Base-by-base conservation (phyloP, 2,329 filamentous ascomycete species). In the Biscogniauxia mediterranea region DNA sequence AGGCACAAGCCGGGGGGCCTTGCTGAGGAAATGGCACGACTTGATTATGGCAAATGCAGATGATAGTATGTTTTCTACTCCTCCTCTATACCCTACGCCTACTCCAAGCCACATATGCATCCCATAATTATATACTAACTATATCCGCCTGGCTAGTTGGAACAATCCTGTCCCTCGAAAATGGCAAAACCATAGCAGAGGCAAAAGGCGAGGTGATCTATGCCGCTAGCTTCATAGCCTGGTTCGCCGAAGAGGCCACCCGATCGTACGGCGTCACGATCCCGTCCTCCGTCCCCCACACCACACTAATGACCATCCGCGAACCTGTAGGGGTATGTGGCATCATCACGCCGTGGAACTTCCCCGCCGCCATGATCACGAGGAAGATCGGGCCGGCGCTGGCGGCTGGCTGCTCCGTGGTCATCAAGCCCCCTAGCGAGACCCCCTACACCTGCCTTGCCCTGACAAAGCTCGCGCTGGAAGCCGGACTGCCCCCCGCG, bases 331-430 rank as follows among this genome's bases (percentile, higher is more conserved):
- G 88, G 60, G 87, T 90, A 1, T 86, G 83, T 66, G 88, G 85
- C 49, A 74, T 90, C 50, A 88, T 90, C 65, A 89, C 86, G 13
- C 88, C 88, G 7, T 83, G 86, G 86, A 89, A 89, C 74, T 90
- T 89, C 68, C 83, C 83, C 11, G 77, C 79, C 17, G 82, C 81
- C 32, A 85, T 85, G 82, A 77, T 83, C 46, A 78, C 78, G 2
- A 63, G 77, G 56, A 56, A 56, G 32, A 51, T 57, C 46, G 55
- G n/a, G 46, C n/a, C 51, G 5, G 55, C 55, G 21, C 51, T 57
- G 2, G 55, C 55, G 13, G 49, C 55, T 13, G 19, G 21, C 77
- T 77, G 75, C 59, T 75, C 75, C 0, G 72, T 76, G 26, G 73
- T 78, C 19, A 67, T 74, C 49, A 78, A 78, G 57, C 69, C 75